A percentile compares a stretch with the other conserved stretches of the same genome.
These are phyloP conservation scores for Gigaspora rosea DNA, from an alignment of 192 early-diverging fungal genomes.

Conservation along the genomic window DNA sequence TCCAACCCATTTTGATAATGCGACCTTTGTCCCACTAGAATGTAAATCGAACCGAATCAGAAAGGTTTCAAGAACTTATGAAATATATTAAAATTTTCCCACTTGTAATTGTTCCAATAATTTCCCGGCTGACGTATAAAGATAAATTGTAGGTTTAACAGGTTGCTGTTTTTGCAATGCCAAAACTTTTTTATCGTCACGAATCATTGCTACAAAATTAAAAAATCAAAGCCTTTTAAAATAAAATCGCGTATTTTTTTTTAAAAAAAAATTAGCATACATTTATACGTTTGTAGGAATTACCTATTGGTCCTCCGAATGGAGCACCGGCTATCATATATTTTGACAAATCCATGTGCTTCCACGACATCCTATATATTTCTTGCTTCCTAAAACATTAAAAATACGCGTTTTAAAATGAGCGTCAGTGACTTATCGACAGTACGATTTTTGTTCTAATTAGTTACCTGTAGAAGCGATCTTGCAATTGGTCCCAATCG, in stretches of 20 bases:
- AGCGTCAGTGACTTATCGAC: not conserved
- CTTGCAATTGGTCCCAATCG: slow-evolving; percentile 61
- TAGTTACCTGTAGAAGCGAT: slow-evolving; percentile 59
- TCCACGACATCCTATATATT: slow-evolving; percentile 89
- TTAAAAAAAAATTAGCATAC: not conserved
- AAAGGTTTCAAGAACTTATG: not conserved
- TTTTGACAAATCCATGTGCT: slow-evolving; percentile 81
- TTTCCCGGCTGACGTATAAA: slow-evolving; percentile 86
- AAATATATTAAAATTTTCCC: slow-evolving; percentile 32
- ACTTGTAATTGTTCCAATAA: slow-evolving; percentile 83
- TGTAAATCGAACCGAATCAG: not conserved
- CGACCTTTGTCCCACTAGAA: slow-evolving; percentile 82
- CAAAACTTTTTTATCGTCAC: slow-evolving; percentile 85
- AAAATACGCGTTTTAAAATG: not conserved
- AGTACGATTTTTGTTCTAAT: not conserved
- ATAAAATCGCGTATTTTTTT: not conserved
- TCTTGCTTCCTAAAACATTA: slow-evolving; percentile 64
- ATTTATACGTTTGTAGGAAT: not conserved
- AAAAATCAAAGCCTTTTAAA: not conserved
- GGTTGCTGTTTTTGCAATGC: slow-evolving; percentile 71
- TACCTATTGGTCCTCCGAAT: slow-evolving; percentile 93
- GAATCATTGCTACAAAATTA: slow-evolving; percentile 73
- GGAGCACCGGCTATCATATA: slow-evolving; percentile 82
- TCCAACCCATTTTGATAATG: slow-evolving; percentile 95
- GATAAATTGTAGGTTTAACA: slow-evolving; percentile 76